A percentile compares a stretch with the other conserved stretches of the same genome.
Evolutionary conservation across 2,329 filamentous ascomycete genomes (phyloP).

Genomic region (Xylaria sp.): DNA sequence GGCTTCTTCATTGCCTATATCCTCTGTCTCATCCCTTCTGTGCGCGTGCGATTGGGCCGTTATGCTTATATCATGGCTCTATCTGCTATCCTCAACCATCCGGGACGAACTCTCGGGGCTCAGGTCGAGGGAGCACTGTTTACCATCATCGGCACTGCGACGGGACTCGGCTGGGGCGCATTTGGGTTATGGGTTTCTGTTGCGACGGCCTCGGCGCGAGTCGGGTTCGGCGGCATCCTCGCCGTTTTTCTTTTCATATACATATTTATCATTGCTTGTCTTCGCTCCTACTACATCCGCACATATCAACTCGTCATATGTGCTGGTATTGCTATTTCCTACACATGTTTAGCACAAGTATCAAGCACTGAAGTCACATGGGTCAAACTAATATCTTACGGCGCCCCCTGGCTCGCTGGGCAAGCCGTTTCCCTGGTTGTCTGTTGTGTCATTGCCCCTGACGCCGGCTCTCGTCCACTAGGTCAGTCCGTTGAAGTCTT

Average conservation of each 20-base stretch:
- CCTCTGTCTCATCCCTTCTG: slow-evolving; percentile 63
- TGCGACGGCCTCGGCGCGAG: slow-evolving; percentile 57
- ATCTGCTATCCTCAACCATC: slow-evolving; percentile 68
- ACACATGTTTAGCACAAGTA: slow-evolving; percentile 64
- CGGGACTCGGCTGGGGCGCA: slow-evolving; percentile 66
- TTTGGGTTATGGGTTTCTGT: slow-evolving; percentile 65
- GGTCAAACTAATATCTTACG: slow-evolving; percentile 63
- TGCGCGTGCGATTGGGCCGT: slow-evolving; percentile 62
- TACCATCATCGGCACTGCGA: slow-evolving; percentile 64
- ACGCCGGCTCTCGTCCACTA: slow-evolving; percentile 65
- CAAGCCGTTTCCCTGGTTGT: slow-evolving; percentile 64
- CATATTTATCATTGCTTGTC: slow-evolving; percentile 62
- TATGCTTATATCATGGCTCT: slow-evolving; percentile 67
- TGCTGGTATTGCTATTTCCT: slow-evolving; percentile 66
- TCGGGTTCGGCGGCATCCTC: slow-evolving; percentile 66
- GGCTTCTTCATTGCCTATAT: slow-evolving; percentile 68
- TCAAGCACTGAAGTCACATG: slow-evolving; percentile 57
- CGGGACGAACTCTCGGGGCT: slow-evolving; percentile 65
- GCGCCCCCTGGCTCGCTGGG: slow-evolving; percentile 66
- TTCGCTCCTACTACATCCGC: slow-evolving; percentile 66
- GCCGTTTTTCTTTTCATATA: slow-evolving; percentile 65
- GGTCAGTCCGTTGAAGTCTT: neutral
- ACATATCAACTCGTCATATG: slow-evolving; percentile 66
- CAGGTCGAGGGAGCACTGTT: slow-evolving; percentile 67
- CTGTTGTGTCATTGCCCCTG: slow-evolving; percentile 62